phyloP scores from a whole-genome alignment of 2,329 filamentous ascomycete genomes.

The Seiridium cupressi region DNA sequence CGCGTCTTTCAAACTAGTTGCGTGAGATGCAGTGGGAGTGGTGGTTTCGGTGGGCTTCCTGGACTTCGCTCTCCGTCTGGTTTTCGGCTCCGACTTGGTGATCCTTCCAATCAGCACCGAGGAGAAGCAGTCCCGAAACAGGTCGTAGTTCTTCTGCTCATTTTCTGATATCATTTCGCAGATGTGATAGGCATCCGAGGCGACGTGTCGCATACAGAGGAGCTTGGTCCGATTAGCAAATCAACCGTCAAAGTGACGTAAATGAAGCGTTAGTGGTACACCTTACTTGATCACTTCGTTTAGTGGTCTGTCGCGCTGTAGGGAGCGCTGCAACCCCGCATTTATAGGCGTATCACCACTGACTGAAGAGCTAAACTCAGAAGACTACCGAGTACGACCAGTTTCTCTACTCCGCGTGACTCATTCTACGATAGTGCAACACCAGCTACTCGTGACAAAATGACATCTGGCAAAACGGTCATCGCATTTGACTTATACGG shows the following conservation, averaged over 20 bases:
- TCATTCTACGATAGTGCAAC: not conserved
- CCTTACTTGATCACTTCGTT: not conserved
- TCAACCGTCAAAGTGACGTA: constrained; percentile 3
- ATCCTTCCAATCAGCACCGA: constrained; percentile 65
- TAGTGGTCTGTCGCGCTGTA: not conserved
- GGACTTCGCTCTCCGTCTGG: constrained; percentile 42
- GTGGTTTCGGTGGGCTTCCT: constrained; percentile 20
- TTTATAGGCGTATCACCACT: not conserved
- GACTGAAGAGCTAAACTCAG: no score
- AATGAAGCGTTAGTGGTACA: not conserved
- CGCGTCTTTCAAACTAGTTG: constrained; percentile 33
- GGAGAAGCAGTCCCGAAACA: constrained; percentile 74
- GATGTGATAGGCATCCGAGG: not conserved
- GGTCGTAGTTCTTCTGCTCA: constrained; percentile 53
- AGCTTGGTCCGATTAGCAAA: not conserved
- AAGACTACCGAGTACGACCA: not conserved
- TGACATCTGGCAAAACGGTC: constrained; percentile 31
- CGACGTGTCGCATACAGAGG: not conserved
- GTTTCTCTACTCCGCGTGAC: not conserved
- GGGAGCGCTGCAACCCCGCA: not conserved
- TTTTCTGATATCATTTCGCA: constrained; percentile 11
- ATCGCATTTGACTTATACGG: constrained; percentile 77
- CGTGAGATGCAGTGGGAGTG: not conserved
- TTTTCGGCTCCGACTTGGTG: constrained; percentile 36
- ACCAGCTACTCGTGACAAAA: not conserved